A percentile compares a stretch with the other conserved stretches of the same genome.
Evolutionary conservation across 371 early-diverging fungal species (phyloP).

Genomic region (Ordospora colligata): DNA sequence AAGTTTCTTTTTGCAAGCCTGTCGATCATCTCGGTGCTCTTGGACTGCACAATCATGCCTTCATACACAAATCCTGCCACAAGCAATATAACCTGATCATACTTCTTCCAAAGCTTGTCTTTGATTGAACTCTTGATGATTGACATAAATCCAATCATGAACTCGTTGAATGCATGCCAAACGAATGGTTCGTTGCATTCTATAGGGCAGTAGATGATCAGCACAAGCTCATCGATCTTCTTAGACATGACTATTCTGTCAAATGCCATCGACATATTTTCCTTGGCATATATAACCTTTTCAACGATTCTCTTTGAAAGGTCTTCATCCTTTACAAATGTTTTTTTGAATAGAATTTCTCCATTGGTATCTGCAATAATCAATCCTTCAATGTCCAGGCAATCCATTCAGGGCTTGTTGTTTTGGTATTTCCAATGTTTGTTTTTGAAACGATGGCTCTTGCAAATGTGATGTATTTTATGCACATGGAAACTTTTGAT

Average conservation of each 20-base stretch:
- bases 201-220: constrained; percentile 41
- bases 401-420: constrained; percentile 18
- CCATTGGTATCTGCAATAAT: constrained; percentile 12
- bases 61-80: constrained; percentile 57
- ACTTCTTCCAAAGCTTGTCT: constrained; percentile 52
- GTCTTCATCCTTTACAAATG: background rate
- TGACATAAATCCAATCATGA: constrained; percentile 36
- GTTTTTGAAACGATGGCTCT: background rate
- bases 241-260: constrained; percentile 49
- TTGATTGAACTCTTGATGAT: constrained; percentile 46
- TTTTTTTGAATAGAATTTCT: constrained; percentile 3
- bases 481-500: too few species aligned
- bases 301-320: background rate
- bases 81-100: constrained; percentile 53
- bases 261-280: constrained; percentile 13
- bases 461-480: too few species aligned
- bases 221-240: constrained; percentile 44
- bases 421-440: background rate
- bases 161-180: constrained; percentile 50
- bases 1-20: constrained; percentile 53
- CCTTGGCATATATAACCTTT: constrained; percentile 2
- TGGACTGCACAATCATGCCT: constrained; percentile 50
- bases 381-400: constrained; percentile 26
- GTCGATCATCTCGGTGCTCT: constrained; percentile 39
- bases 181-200: constrained; percentile 58